Evolutionary conservation across 352 stramenopile genomes (phyloP), one percentile per base, ranked within the genome.

Genomic region (Phytophthora rubi): DNA sequence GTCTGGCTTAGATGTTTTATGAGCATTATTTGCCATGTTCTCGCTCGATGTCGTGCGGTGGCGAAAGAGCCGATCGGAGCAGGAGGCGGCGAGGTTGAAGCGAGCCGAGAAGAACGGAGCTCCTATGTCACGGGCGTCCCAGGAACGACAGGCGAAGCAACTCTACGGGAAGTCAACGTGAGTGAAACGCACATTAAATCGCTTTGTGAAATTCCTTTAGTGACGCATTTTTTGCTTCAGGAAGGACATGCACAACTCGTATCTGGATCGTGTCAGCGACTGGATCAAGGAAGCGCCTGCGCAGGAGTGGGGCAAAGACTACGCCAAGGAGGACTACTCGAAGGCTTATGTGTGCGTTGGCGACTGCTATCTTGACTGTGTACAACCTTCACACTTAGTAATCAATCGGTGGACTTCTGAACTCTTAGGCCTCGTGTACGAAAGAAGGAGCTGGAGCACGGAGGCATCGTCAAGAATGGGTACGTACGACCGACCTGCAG

Each of bases 161-260:
- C 59, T 90, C 44, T 90, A 90, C 65, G 82, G 80, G 51, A 90
- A 90, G 63, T 82, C 77, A 4, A 80, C 66, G 82, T 88, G 52
- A 65, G 73, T 26, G 44, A 5, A 45, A 16, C 23, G 23, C 23
- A 26, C 23, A 26, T 3, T 26, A 26, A 26, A 26, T 26, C 23
- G 23, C 23, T 26, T 0, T 42, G 2, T 15, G 35, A 9, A 21
- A 16, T 42, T 12, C 33, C 33, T 42, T 42, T 42, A 16, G 10
- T 42, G 35, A 23, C 5, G 15, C 13, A 26, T 26, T 26, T 48
- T 48, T 48, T 42, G 18, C 39, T n/a, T 13, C 48, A 93, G 82
- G 37, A 76, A 90, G 48, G 83, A 90, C 67, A 93, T 93, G 83
- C 80, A 90, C 69, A 76, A 68, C 21, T 79, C 75, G 59, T 93